Conservation (phyloP, 169 alveolate genomes). For the Babesia sp. region DNA sequence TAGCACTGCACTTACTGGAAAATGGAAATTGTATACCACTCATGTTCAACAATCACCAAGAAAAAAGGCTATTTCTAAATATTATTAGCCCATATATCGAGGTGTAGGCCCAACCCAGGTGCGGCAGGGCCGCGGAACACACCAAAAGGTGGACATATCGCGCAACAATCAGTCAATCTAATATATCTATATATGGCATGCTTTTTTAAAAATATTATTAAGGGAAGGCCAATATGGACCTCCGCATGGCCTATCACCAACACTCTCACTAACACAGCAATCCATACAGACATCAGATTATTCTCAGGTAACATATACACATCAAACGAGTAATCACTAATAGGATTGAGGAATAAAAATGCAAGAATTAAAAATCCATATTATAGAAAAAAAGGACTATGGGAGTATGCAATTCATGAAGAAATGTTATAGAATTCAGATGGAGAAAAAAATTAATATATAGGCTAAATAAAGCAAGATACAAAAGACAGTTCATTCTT, state of each 20-base stretch:
- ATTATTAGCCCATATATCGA: constrained; percentile 71
- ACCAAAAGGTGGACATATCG: constrained; percentile 15
- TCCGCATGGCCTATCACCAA: neutral
- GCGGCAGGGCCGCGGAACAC: constrained; percentile 39
- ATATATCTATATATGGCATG: neutral
- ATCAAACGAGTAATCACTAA: neutral
- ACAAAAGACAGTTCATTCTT: constrained; percentile 63
- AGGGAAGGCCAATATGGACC: constrained; percentile 8
- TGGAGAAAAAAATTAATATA: constrained; percentile 76
- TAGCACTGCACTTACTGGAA: constrained; percentile 82
- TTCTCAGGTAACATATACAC: constrained; percentile 44
- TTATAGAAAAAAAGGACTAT: constrained; percentile 77
- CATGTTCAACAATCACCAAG: constrained; percentile 77
- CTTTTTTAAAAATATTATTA: neutral
- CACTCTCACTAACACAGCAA: too few species aligned
- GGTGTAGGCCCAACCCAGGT: constrained; percentile 48
- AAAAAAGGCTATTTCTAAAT: constrained; percentile 76
- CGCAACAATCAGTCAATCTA: neutral
- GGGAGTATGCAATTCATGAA: constrained; percentile 66
- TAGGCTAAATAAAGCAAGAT: constrained; percentile 66
- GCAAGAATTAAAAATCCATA: constrained; percentile 75
- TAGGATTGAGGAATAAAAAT: constrained; percentile 68
- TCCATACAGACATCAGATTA: neutral
- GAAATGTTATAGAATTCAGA: constrained; percentile 6
- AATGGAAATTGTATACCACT: constrained; percentile 86